Evolutionary conservation across 2,329 filamentous ascomycete species (phyloP), one percentile per base, ranked within the genome.

Genomic region (Clathrospora elynae): DNA sequence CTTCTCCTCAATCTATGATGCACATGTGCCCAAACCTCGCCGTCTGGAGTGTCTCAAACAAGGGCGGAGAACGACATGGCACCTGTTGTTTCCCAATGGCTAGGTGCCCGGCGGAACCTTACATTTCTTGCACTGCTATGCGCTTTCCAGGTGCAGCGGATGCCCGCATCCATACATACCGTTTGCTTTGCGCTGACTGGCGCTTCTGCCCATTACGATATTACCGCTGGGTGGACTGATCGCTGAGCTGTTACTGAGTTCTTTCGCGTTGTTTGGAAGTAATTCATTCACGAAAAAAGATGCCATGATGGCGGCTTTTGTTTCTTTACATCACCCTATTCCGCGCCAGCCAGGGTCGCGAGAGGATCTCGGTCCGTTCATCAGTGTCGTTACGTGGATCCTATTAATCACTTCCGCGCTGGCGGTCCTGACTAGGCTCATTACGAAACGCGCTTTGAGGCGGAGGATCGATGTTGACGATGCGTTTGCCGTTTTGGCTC

Each of bases 371-470:
- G 66, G 66, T n/a, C 66, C 63, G 12, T 69, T 61, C 33, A 36
- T 69, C 33, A 59, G 68, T 37, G 66, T 69, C 32, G 53, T 69
- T 38, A 66, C 62, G 34, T 69, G 66, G 66, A 51, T 67, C 24
- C 44, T 69, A 10, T 46, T 68, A 12, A 64, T 68, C 29, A 68
- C 64, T 32, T 65, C 61, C 11, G 59, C 53, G 11, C 38, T 68
- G 37, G 64, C 64, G 16, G 66, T 69, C 6, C 44, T 64, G 31
- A 68, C 64, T 24, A 55, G 64, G 20, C 49, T 69, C 13, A 53
- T 67, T 18, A 69, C 66, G 14, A 69, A 69, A 50, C 55, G 57
- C 23, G 66, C 64, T 13, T 35, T 69, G 41, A 55, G 40, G 32
- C 57, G 66, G 26, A 59, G 53, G 18, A 52, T 68, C 13, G 62